phyloP scores from a whole-genome alignment of 2,329 filamentous ascomycete species.

The Trichoderma guizhouense region DNA sequence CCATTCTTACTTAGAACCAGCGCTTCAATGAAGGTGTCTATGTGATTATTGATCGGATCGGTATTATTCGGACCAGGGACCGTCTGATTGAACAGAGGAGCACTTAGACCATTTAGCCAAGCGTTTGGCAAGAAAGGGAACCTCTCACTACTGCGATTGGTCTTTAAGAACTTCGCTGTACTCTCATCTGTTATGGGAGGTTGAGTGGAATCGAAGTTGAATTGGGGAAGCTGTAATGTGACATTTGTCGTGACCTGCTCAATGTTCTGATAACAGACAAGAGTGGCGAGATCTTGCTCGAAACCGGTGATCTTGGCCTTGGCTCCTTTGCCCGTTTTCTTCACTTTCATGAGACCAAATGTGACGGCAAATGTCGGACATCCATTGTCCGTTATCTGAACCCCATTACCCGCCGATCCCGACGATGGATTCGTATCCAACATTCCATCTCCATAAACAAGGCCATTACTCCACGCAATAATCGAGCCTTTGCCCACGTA shows the following conservation, averaged over 20 bases:
- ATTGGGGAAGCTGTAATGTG: conserved; percentile 1
- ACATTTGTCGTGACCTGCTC: conserved; percentile 4
- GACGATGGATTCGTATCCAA: not conserved
- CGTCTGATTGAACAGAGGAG: not conserved
- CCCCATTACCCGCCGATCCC: not conserved
- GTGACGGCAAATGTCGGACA: conserved; percentile 9
- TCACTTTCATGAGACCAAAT: not conserved
- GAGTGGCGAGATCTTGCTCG: conserved; percentile 4
- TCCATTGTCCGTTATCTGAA: not conserved
- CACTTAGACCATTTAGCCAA: not conserved
- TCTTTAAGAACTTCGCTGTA: not conserved
- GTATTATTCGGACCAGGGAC: not conserved
- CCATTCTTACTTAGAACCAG: not conserved
- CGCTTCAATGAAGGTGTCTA: not conserved
- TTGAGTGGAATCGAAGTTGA: not conserved
- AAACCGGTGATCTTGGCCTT: not conserved
- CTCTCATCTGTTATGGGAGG: not conserved
- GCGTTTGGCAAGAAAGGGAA: not conserved
- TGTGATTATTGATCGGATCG: not conserved
- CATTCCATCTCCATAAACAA: not conserved
- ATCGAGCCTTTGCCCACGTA: not conserved
- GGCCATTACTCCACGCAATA: not conserved
- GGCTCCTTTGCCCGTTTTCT: not conserved
- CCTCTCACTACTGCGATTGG: not conserved
- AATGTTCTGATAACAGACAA: conserved; percentile 14